Conservation (phyloP, 208 protist species). For the Wallacemonas rigidus region DNA sequence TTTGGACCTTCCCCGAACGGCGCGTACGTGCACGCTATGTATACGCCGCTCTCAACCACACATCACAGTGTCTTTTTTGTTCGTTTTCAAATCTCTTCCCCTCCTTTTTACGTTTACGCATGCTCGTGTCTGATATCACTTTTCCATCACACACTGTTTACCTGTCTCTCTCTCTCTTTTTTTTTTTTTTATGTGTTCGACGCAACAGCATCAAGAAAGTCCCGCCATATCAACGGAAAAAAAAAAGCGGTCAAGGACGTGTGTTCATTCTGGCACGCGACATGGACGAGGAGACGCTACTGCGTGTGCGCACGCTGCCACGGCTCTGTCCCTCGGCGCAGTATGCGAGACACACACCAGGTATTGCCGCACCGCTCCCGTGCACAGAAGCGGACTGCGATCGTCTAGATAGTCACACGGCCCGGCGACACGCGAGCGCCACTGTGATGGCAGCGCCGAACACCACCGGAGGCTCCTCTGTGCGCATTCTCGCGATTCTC, state of each 20-base stretch:
- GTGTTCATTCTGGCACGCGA: no score
- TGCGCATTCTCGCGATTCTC: constrained; percentile 36
- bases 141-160: not conserved
- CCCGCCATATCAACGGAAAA: no score
- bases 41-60: no score
- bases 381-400: not conserved
- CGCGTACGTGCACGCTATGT: no score
- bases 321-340: constrained; percentile 41
- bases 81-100: no score
- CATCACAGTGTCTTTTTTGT: no score
- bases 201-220: not conserved
- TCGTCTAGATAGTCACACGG: not conserved
- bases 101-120: no score
- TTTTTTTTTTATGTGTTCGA: constrained; percentile 16
- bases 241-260: no score
- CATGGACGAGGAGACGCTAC: constrained; percentile 32
- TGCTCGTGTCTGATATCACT: not conserved
- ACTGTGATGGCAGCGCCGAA: not conserved
- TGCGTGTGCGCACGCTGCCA: constrained; percentile 22
- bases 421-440: not conserved
- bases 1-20: no score
- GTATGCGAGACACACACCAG: constrained; percentile 39
- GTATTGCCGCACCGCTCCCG: constrained; percentile 28
- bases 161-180: constrained; percentile 7
- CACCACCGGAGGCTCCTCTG: constrained; percentile 8